Base-by-base conservation (phyloP, 768 basidiomycete species). In the Serendipita sp. region DNA sequence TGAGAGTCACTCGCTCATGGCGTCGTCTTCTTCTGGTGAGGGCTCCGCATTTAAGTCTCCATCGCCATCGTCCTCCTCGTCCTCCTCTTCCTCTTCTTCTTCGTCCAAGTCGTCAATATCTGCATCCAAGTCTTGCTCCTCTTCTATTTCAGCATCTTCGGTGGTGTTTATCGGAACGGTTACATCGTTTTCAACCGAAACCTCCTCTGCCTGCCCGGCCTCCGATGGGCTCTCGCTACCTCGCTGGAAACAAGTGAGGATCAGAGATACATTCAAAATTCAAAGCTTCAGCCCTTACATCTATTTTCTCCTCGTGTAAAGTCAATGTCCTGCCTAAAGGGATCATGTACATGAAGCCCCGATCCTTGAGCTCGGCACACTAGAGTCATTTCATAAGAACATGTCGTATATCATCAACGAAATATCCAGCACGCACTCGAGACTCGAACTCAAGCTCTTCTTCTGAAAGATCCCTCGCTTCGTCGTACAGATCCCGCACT, bases 401-500 rank as follows among this genome's bases (percentile, higher is more conserved):
- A 36, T n/a, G n/a, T n/a, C n/a, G n/a, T n/a, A n/a, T n/a, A n/a
- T n/a, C n/a, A n/a, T n/a, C n/a, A n/a, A n/a, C n/a, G n/a, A n/a
- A 44, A 23, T 16, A 63, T 6, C n/a, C n/a, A n/a, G n/a, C n/a
- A 40, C 81, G 67, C 69, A 86, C 88, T 67, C 82, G 76, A 48
- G 86, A 86, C 65, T 91, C 88, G n/a, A 91, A 70, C 68, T 90
- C 87, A 62, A 77, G 81, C 73, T 91, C 89, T 71, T 91, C 89
- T 64, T 91, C 89, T 65, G 87, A 89, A 66, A 91, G 73, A 69
- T 91, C 87, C 55, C 88, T 86, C 78, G 88, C 85, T 71, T 91
- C 88, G 44, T 82, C 80, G 66, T 81, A 79, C 34, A 89, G 71
- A 72, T 91, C 85, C 27, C 89, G 81, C 45, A 53, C 13, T 8